A percentile compares a stretch with the other conserved stretches of the same genome.
Evolutionary conservation across 768 basidiomycete genomes (phyloP).

Genomic region (Dioszegia aurantiaca): DNA sequence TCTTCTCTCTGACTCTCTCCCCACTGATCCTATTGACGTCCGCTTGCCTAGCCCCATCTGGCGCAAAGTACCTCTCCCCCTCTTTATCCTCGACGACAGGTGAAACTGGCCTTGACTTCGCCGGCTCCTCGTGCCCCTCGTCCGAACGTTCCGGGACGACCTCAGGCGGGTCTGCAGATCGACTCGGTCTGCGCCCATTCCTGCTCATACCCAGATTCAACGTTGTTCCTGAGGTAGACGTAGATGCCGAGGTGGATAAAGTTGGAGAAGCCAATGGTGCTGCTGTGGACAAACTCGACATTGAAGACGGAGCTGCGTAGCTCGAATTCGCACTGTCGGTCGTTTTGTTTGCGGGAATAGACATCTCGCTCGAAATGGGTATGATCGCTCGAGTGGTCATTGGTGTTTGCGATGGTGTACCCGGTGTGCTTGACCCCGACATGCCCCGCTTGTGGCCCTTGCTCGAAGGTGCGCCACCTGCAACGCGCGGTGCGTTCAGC

Average conservation of each 20-base stretch:
- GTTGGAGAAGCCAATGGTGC: background rate
- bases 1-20: background rate
- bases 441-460: conserved; percentile 3
- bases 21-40: no score
- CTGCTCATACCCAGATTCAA: conserved; percentile 13
- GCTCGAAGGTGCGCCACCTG: conserved; percentile 18
- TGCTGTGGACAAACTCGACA: background rate
- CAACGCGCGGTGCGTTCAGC: conserved; percentile 33
- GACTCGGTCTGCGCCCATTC: conserved; percentile 22
- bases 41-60: no score
- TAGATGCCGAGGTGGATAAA: conserved; percentile 16
- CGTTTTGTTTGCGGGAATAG: no score
- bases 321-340: background rate
- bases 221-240: conserved; percentile 22
- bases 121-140: conserved; percentile 19
- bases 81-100: conserved; percentile 28
- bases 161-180: conserved; percentile 37
- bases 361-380: no score
- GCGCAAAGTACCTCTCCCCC: background rate
- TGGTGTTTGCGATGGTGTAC: conserved; percentile 2
- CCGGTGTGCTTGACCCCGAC: conserved; percentile 33
- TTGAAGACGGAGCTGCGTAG: background rate
- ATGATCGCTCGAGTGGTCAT: background rate
- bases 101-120: conserved; percentile 30
- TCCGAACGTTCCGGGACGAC: conserved; percentile 38